Base-by-base conservation (phyloP, 805 yeast genomes). In the Myxozyma lipomycoides region DNA sequence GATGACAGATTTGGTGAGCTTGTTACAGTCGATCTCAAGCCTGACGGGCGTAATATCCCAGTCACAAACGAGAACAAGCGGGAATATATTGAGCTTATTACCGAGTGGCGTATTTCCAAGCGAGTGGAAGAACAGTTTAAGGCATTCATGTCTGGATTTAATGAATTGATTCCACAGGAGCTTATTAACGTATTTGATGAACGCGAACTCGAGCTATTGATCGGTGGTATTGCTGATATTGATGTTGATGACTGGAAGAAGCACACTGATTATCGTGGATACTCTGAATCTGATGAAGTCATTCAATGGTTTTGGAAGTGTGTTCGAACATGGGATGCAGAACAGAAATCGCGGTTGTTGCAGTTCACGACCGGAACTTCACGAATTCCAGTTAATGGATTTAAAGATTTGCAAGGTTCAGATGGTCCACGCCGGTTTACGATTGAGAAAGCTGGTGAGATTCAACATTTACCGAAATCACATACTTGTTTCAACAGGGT, bases 351-450 rank as follows among this genome's bases (percentile, higher is more conserved):
- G 2, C 81, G 98, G 70, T 75, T 93, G 67, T 74, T 93, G 61
- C 99, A 93, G 71, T 93, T 93, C 68, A 91, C 98, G 19, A 93
- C 99, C 0, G 99, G 99, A 77, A 93, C 99, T 3, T 89, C 97
- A 21, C 84, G 99, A 74, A 93, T 93, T 50, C 99, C 99, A 5
- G 98, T 93, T 58, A 93, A 91, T 70, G 99, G 99, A 37, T 93
- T 93, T 78, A 93, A 93, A 70, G 99, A 93, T 71, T 77, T 93
- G 63, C 99, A 93, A 73, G 99, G 98, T 60, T 86, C 95, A 22
- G 98, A 93, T 72, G 99, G 99, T 51, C 99, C 99, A 47, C 86
- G 99, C 78, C 81, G 98, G 67, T 93, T 93, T 70, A 93, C 99
- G 4, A 91, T 93, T 68, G 99, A 93, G 70, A 90, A 90, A 70